Conservation (phyloP, 108 stramenopile species). For the Seminavis robusta region DNA sequence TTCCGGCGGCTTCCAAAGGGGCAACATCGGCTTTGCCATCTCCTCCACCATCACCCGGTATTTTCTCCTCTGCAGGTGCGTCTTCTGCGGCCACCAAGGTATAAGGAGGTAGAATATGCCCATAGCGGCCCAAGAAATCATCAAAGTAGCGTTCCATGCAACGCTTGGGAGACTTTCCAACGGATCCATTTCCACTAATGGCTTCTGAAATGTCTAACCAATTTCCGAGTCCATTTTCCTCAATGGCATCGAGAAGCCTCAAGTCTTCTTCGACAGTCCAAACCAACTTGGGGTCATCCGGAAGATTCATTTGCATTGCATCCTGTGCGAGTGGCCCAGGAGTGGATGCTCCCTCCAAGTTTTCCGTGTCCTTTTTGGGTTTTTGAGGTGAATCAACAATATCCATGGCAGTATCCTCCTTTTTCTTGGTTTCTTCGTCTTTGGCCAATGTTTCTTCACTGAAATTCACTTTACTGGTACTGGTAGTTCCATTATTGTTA, state of each 20-base stretch:
- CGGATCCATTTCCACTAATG: conserved; percentile 57
- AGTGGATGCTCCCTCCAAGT: no score
- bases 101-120: conserved; percentile 81
- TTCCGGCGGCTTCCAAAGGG: background rate
- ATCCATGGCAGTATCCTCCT: background rate
- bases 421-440: background rate
- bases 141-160: conserved; percentile 92
- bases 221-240: conserved; percentile 77
- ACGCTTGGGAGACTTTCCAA: conserved; percentile 72
- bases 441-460: background rate
- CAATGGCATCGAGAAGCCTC: conserved; percentile 79
- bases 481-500: background rate
- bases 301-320: conserved; percentile 13
- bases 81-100: conserved; percentile 53
- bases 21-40: conserved; percentile 6
- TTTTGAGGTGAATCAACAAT: background rate
- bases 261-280: conserved; percentile 91
- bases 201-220: conserved; percentile 87
- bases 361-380: background rate
- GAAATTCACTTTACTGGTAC: conserved; percentile 3
- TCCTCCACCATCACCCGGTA: background rate
- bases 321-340: background rate
- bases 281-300: conserved; percentile 53
- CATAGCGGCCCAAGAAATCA: conserved; percentile 85
- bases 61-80: conserved; percentile 11